Conservation (phyloP, 805 yeast genomes). For the Danielozyma ontarioensis region DNA sequence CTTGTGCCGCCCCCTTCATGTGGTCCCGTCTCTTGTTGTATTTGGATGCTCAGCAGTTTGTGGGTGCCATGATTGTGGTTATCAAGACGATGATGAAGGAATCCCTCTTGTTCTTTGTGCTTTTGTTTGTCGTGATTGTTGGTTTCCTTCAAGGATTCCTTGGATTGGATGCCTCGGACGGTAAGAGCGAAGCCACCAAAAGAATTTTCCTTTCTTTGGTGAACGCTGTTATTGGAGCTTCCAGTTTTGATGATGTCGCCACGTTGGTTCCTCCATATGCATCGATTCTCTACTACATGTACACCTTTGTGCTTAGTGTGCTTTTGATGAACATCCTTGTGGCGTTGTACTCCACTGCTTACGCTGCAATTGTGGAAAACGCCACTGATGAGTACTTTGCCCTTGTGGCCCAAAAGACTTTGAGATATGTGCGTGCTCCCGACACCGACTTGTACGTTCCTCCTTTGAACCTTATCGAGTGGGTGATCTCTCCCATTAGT, state of each 20-base stretch:
- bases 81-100: constrained; percentile 84
- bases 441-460: constrained; percentile 83
- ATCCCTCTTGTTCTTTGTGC: constrained; percentile 73
- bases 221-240: constrained; percentile 69
- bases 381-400: constrained; percentile 85
- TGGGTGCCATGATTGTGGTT: constrained; percentile 86
- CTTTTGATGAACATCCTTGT: constrained; percentile 76
- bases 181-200: constrained; percentile 68
- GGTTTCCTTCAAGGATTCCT: constrained; percentile 86
- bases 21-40: constrained; percentile 76
- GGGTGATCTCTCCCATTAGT: constrained; percentile 28
- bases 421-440: constrained; percentile 82
- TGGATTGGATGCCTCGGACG: constrained; percentile 86
- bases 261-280: constrained; percentile 84
- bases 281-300: constrained; percentile 67
- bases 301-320: constrained; percentile 69
- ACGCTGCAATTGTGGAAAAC: constrained; percentile 73
- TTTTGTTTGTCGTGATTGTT: constrained; percentile 61
- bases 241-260: constrained; percentile 65
- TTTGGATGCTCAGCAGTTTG: constrained; percentile 74
- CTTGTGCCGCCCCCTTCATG: constrained; percentile 81
- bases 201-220: constrained; percentile 60
- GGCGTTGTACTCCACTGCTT: constrained; percentile 83
- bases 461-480: constrained; percentile 73
- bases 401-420: constrained; percentile 75